Base-by-base conservation (phyloP, 2,329 filamentous ascomycete species). In the Penicillium psychrosexuale region DNA sequence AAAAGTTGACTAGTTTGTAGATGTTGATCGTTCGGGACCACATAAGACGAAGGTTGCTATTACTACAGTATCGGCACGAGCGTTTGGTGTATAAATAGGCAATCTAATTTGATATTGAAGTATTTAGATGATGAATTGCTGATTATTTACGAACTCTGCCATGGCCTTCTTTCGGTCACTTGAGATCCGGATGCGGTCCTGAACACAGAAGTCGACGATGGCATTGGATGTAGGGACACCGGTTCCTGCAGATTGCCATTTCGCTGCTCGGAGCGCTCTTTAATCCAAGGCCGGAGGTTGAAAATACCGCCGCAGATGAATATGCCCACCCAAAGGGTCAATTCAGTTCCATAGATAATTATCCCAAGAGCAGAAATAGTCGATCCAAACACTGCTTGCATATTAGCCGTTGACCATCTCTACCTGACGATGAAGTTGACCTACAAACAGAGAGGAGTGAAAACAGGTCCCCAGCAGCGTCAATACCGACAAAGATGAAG, bases 401-500 rank as follows among this genome's bases (percentile, higher is more conserved):
- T 12, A 27, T 61, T 28, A 61, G 51, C 37, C 24, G 24, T 9
- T 12, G 9, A 1, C 9, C 5, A 12, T 27, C 6, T 8, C 17
- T 24, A 47, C 27, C 9, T n/a, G 1, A 19, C 2, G 3, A 44
- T 1, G 8, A 17, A 22, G 8, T 24, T 36, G 12, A 69, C 72
- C 56, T 58, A 76, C 73, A 73, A 15, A 90, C 75, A 0, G 86
- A 87, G 3, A 86, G 67, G 0, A 90, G 72, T 0, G 85, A 89
- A 51, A 85, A 85, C 3, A 90, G 67, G 67, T 90, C 87, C 0
- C 87, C 87, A 0, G 83, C 77, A 0, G 86, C 87, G 69, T 90
- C 87, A 40, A 90, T 86, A 1, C 77, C 83, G 0, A 88, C 85
- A 60, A 90, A 90, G 2, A 88, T 74, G 68, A 90, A 89, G 1